Evolutionary conservation across 495 filamentous ascomycete species (phyloP).

Genomic region (Recurvomyces mirabilis): DNA sequence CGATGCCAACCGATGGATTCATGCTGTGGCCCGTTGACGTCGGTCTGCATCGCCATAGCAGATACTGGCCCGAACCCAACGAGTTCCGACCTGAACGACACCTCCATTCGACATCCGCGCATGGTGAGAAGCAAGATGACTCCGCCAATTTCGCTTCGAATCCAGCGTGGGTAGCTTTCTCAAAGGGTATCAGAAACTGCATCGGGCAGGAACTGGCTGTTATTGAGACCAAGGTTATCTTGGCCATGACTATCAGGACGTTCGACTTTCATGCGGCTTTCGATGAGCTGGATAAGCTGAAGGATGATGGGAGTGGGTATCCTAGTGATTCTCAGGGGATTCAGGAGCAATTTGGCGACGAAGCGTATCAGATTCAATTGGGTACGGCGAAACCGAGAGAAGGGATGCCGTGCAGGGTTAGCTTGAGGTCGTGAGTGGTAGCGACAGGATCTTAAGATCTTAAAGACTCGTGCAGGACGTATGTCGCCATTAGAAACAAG

Average conservation of each 20-base stretch:
- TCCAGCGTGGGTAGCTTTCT: constrained; percentile 26
- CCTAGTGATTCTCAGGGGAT: constrained; percentile 3
- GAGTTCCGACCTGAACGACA: constrained; percentile 15
- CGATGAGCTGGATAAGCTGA: constrained; percentile 18
- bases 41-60: constrained; percentile 18
- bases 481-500: too few relatives aligned
- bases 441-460: too few relatives aligned
- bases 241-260: constrained; percentile 21
- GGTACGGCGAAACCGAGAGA: constrained; percentile 12
- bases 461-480: too few relatives aligned
- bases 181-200: constrained; percentile 27
- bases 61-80: constrained; percentile 20
- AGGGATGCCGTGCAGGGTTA: constrained; percentile 7
- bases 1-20: constrained; percentile 26
- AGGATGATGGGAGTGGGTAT: constrained; percentile 8
- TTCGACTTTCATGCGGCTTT: constrained; percentile 24
- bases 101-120: not conserved
- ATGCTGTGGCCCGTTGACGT: constrained; percentile 22
- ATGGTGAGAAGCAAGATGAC: not conserved
- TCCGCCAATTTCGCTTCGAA: constrained; percentile 8
- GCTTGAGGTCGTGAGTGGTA: constrained; percentile 1
- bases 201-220: constrained; percentile 31
- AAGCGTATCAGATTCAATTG: constrained; percentile 11
- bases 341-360: constrained; percentile 10
- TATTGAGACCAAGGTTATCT: constrained; percentile 27